Conservation (phyloP, 495 filamentous ascomycete species). For the Penicillium angulare region DNA sequence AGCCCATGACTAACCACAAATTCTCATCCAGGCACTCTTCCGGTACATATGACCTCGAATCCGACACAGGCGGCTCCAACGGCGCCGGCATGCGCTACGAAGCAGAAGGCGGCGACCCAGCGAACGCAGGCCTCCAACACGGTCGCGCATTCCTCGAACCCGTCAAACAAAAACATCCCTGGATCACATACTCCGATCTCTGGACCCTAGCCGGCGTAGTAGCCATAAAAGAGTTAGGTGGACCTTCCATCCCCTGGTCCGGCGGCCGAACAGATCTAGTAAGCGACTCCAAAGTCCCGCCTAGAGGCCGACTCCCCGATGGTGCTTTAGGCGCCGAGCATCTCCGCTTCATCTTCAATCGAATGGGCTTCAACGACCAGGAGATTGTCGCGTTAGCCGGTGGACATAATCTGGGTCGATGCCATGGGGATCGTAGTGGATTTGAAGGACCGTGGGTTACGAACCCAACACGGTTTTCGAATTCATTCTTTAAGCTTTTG, state of each 20-base stretch:
- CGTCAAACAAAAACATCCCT: constrained; percentile 54
- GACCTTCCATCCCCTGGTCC: constrained; percentile 52
- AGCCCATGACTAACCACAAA: constrained; percentile 9
- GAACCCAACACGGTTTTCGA: constrained; percentile 62
- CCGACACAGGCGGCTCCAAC: constrained; percentile 61
- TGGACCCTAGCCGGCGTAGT: constrained; percentile 62
- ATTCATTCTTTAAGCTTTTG: constrained; percentile 60
- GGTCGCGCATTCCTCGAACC: constrained; percentile 62
- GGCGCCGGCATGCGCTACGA: constrained; percentile 67
- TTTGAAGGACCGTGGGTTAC: constrained; percentile 65
- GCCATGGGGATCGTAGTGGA: constrained; percentile 58
- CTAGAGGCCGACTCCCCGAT: constrained; percentile 57
- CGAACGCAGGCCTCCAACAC: constrained; percentile 62
- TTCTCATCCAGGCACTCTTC: constrained; percentile 50
- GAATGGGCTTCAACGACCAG: constrained; percentile 65
- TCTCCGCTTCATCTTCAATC: constrained; percentile 56
- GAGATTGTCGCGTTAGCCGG: constrained; percentile 61
- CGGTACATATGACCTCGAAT: constrained; percentile 57
- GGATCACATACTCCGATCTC: constrained; percentile 64
- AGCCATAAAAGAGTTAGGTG: constrained; percentile 57
- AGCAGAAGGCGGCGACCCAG: constrained; percentile 60
- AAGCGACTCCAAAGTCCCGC: constrained; percentile 55
- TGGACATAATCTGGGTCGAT: constrained; percentile 62
- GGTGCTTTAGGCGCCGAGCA: constrained; percentile 58
- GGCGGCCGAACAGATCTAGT: constrained; percentile 58